A percentile compares a stretch with the other conserved stretches of the same genome.
phyloP scores from a whole-genome alignment of 805 yeast species.

The Ogataea trehaloabstinens region DNA sequence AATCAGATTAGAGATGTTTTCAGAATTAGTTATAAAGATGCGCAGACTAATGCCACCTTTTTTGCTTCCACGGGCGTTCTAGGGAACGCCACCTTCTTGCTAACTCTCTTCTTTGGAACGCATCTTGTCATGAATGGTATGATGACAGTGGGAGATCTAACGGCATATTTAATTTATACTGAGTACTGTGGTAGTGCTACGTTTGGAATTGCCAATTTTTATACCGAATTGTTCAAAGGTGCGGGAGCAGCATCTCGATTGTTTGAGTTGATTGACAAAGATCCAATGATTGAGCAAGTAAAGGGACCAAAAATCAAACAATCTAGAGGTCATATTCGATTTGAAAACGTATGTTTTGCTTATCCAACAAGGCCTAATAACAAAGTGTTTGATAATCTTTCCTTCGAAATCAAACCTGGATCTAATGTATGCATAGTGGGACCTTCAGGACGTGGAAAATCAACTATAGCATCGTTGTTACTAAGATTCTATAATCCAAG shows the following conservation, averaged over 20 bases:
- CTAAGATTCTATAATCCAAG: conserved; percentile 81
- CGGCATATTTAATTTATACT: conserved; percentile 93
- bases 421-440: conserved; percentile 93
- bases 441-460: conserved; percentile 94
- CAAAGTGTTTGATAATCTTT: conserved; percentile 59
- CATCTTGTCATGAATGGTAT: conserved; percentile 70
- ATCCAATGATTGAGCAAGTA: conserved; percentile 69
- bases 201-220: conserved; percentile 86
- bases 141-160: conserved; percentile 82
- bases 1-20: conserved; percentile 65
- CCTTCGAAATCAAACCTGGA: conserved; percentile 69
- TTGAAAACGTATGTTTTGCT: conserved; percentile 64
- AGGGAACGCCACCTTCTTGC: conserved; percentile 76
- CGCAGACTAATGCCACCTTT: conserved; percentile 73
- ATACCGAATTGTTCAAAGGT: conserved; percentile 94
- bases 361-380: conserved; percentile 87
- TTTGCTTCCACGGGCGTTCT: conserved; percentile 79
- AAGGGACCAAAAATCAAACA: conserved; percentile 50
- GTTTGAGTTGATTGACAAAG: conserved; percentile 80
- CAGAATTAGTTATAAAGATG: conserved; percentile 76
- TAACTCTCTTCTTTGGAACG: conserved; percentile 78
- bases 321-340: conserved; percentile 57
- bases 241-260: conserved; percentile 93
- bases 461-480: conserved; percentile 79
- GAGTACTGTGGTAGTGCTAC: conserved; percentile 91